These are phyloP conservation scores for Aspergillus texensis DNA, from an alignment of 2,329 filamentous ascomycete genomes.

Conservation along the genomic window DNA sequence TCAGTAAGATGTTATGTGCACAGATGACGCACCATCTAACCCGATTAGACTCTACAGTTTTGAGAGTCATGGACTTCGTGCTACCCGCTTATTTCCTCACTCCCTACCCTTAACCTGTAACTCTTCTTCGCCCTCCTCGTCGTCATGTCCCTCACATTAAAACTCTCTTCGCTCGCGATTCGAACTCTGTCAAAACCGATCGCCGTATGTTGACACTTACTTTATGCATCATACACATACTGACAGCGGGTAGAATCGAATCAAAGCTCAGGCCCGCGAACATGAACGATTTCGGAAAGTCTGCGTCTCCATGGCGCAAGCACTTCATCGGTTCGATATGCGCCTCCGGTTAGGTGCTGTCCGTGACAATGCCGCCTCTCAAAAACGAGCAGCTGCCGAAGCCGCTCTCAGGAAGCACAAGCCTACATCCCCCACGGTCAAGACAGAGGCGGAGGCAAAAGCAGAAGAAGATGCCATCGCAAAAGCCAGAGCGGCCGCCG, in stretches of 20 bases:
- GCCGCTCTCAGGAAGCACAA: constrained; percentile 58
- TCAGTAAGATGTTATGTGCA: constrained; percentile 2
- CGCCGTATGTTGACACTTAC: constrained; percentile 51
- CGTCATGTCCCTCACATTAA: constrained; percentile 65
- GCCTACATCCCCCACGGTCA: constrained; percentile 59
- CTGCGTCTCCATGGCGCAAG: constrained; percentile 65
- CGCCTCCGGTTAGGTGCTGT: constrained; percentile 66
- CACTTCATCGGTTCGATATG: constrained; percentile 68
- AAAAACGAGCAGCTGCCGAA: constrained; percentile 52
- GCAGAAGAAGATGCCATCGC: constrained; percentile 56
- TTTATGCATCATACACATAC: constrained; percentile 11
- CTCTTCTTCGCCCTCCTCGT: not conserved
- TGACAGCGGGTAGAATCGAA: constrained; percentile 58
- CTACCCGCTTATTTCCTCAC: not conserved
- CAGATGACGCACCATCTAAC: constrained; percentile 14
- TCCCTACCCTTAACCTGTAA: not conserved
- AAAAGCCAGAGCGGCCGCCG: constrained; percentile 44
- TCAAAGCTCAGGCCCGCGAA: constrained; percentile 69
- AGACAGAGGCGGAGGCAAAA: constrained; percentile 62
- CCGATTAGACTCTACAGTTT: constrained; percentile 11
- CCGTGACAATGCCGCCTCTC: constrained; percentile 59
- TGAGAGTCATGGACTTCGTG: constrained; percentile 4
- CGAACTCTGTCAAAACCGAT: constrained; percentile 70
- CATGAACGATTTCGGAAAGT: constrained; percentile 66
- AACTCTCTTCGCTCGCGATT: constrained; percentile 66